Conservation (phyloP, 306 rosid genomes). For the Medicago ruthenica region DNA sequence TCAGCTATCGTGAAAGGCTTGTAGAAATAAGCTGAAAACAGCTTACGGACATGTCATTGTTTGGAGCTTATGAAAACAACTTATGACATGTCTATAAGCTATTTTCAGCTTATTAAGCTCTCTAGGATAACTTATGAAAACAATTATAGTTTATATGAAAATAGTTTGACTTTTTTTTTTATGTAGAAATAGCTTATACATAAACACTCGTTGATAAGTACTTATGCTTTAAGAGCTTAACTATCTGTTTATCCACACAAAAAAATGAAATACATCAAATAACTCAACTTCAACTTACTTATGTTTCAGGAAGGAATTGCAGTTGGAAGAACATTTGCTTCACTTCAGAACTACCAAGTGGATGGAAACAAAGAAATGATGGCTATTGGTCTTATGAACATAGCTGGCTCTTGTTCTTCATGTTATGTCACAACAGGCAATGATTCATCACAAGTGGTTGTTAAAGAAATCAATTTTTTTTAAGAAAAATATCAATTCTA, state of each 20-base stretch:
- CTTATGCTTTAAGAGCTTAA: too few species aligned
- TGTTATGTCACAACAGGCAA: constrained; percentile 92
- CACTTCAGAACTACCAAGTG: constrained; percentile 88
- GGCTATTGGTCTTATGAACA: constrained; percentile 97
- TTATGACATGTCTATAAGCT: too few species aligned
- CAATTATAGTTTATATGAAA: too few species aligned
- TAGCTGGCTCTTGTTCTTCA: constrained; percentile 91
- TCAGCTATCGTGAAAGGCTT: neutral
- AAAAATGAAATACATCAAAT: neutral
- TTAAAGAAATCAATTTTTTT: neutral
- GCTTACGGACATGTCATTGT: neutral
- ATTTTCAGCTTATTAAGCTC: too few species aligned
- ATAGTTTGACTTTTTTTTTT: too few species aligned
- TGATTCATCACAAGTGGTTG: too few species aligned
- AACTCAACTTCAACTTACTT: constrained; percentile 7
- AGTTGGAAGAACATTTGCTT: constrained; percentile 96
- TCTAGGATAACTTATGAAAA: too few species aligned
- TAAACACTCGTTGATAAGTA: too few species aligned
- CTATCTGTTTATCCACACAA: too few species aligned
- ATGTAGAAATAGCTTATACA: too few species aligned
- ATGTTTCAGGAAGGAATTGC: constrained; percentile 92
- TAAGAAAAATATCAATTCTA: neutral
- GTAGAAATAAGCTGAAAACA: neutral
- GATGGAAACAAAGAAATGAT: constrained; percentile 99
- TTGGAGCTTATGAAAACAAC: too few species aligned